Evolutionary conservation across 306 rosid genomes (phyloP).

Genomic region (Cucumis sativus): DNA sequence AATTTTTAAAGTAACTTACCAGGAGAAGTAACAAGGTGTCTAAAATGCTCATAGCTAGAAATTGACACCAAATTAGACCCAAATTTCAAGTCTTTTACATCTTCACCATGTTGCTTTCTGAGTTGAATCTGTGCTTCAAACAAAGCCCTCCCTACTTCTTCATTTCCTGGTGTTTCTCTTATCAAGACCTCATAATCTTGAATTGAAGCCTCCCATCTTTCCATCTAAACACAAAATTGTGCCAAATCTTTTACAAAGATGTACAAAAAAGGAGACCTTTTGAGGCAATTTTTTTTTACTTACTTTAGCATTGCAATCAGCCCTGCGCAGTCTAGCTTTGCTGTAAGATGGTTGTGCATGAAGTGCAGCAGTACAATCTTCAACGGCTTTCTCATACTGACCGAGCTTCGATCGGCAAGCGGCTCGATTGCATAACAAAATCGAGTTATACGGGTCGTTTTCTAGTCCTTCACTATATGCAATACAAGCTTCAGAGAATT

Average conservation of each 20-base stretch:
- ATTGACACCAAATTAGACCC: conserved; percentile 66
- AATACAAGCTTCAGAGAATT: conserved; percentile 52
- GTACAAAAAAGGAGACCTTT: neutral
- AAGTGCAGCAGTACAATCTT: conserved; percentile 81
- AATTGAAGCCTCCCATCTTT: conserved; percentile 82
- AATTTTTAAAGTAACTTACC: conserved; percentile 21
- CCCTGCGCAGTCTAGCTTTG: conserved; percentile 84
- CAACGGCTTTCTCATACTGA: conserved; percentile 84
- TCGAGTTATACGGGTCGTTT: conserved; percentile 55
- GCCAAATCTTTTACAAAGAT: neutral
- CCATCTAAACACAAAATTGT: conserved; percentile 33
- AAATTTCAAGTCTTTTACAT: conserved; percentile 51
- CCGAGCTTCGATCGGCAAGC: conserved; percentile 87
- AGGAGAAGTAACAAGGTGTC: conserved; percentile 74
- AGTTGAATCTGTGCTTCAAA: conserved; percentile 69
- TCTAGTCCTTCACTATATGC: conserved; percentile 79
- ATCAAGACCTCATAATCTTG: conserved; percentile 75
- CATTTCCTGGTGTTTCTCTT: conserved; percentile 79
- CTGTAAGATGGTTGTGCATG: conserved; percentile 58
- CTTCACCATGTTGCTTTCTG: conserved; percentile 60
- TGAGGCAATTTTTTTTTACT: neutral
- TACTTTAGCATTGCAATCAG: conserved; percentile 84
- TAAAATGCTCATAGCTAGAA: conserved; percentile 67
- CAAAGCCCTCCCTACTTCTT: conserved; percentile 77
- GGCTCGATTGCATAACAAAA: conserved; percentile 81